A percentile compares a stretch with the other conserved stretches of the same genome.
These are phyloP conservation scores for Metschnikowia peoriensis DNA, from an alignment of 805 yeast genomes.

Conservation along the genomic window DNA sequence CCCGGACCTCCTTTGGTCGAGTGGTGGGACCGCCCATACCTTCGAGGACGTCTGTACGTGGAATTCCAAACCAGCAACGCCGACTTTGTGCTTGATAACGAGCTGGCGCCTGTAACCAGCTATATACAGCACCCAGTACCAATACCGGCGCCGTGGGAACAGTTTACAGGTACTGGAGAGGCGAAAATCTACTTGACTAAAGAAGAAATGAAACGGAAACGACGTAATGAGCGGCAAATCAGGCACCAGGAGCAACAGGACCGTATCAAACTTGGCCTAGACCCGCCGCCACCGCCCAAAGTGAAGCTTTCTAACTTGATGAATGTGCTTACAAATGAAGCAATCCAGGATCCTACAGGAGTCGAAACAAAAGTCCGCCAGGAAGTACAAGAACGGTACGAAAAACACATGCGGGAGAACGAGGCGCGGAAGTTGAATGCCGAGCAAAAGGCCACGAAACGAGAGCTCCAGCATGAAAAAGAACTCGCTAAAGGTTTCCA, in stretches of 20 bases:
- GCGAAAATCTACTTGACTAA: constrained; percentile 65
- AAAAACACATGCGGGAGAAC: constrained; percentile 60
- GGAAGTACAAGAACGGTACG: constrained; percentile 63
- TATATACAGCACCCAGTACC: constrained; percentile 84
- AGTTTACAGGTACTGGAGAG: constrained; percentile 24
- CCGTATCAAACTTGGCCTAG: constrained; percentile 73
- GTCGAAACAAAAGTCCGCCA: constrained; percentile 69
- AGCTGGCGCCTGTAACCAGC: constrained; percentile 53
- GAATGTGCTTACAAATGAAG: constrained; percentile 82
- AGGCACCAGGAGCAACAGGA: constrained; percentile 72
- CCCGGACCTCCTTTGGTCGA: constrained; percentile 63
- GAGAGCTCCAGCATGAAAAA: constrained; percentile 41
- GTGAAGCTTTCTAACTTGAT: constrained; percentile 80
- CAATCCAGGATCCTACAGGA: constrained; percentile 84
- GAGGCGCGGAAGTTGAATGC: constrained; percentile 57
- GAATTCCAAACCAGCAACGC: constrained; percentile 26
- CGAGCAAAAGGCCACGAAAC: constrained; percentile 56
- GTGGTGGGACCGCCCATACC: constrained; percentile 84
- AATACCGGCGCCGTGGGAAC: constrained; percentile 56
- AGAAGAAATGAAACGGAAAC: constrained; percentile 67
- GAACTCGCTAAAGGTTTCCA: constrained; percentile 53
- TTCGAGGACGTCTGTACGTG: constrained; percentile 39
- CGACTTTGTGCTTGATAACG: constrained; percentile 34
- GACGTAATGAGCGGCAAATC: constrained; percentile 66
- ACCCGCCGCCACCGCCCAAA: constrained; percentile 87